Conservation (phyloP, 1,139 yeast genomes). For the Candida smagusa region DNA sequence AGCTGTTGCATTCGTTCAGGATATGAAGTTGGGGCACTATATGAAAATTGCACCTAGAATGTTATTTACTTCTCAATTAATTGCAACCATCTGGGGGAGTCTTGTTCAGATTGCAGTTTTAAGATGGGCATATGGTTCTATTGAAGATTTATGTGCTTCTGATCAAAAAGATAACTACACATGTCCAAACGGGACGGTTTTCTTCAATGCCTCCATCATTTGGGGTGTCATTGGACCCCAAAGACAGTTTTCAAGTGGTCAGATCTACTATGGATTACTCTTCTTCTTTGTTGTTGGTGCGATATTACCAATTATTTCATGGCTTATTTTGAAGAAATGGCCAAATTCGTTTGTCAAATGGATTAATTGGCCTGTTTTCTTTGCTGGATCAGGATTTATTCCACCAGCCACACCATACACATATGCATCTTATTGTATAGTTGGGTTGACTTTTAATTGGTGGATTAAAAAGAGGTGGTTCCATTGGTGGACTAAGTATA, state of each 20-base stretch:
- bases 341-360: conserved; percentile 44
- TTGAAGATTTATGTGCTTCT: conserved; percentile 46
- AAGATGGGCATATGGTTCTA: conserved; percentile 41
- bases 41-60: conserved; percentile 49
- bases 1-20: conserved; percentile 50
- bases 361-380: conserved; percentile 46
- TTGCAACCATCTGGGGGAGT: conserved; percentile 45
- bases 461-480: conserved; percentile 37
- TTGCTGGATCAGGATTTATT: conserved; percentile 45
- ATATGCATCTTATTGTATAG: conserved; percentile 37
- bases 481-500: conserved; percentile 66
- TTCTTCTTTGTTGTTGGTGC: conserved; percentile 43
- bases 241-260: conserved; percentile 37
- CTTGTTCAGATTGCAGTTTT: conserved; percentile 44
- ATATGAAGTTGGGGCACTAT: conserved; percentile 54
- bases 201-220: conserved; percentile 44
- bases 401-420: conserved; percentile 48
- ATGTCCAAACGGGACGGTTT: conserved; percentile 43
- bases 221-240: conserved; percentile 47
- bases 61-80: conserved; percentile 43
- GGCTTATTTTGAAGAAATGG: conserved; percentile 46
- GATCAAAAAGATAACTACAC: conserved; percentile 37
- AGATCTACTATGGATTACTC: conserved; percentile 35
- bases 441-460: conserved; percentile 29
- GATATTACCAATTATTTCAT: conserved; percentile 34